Evolutionary conservation across 257 asterid genomes (phyloP), one percentile per base, ranked within the genome.

Genomic region (Petunia secreta): DNA sequence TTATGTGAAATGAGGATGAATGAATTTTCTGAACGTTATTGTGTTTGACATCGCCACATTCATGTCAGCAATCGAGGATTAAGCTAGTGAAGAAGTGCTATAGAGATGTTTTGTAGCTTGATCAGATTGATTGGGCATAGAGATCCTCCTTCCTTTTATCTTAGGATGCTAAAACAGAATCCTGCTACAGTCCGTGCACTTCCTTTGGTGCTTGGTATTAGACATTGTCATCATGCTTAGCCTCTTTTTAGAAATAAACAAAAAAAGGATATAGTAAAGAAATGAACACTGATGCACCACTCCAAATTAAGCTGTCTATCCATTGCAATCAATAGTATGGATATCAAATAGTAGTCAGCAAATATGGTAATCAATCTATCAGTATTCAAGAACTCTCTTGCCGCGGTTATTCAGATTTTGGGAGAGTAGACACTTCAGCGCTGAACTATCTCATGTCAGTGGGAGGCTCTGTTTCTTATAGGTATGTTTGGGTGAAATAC

Each of bases 361-460:
- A 67, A n/a, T 43, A 67, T 67, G 75, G 43, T 53, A 67, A 67
- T 41, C 75, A 67, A 67, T 67, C 55, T 41, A n/a, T 40, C 75
- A 67, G 55, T 38, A 6, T 43, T 67, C 7, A 38, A 67, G 54
- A 54, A 67, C 41, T 67, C n/a, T 67, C 75, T 54, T 41, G 75
- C 75, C 43, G 55, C 55, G 43, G 75, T 67, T 67, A 43, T 67
- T 54, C 43, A 67, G 75, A 41, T 67, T 67, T 53, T 67, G 54
- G 75, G 75, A 67, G 55, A 43, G 55, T 67, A 67, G 75, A 67
- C 54, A 41, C 55, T 67, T n/a, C 54, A 4, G 75, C 36, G 55
- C 55, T 67, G 39, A 15, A 67, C 43, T 67, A 41, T 67, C 55
- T 8, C 43, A 67, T n/a, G 54, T 67, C 55, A 67, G 75, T 67